Base-by-base conservation (phyloP, 2,329 filamentous ascomycete species). In the Onygenales sp. region DNA sequence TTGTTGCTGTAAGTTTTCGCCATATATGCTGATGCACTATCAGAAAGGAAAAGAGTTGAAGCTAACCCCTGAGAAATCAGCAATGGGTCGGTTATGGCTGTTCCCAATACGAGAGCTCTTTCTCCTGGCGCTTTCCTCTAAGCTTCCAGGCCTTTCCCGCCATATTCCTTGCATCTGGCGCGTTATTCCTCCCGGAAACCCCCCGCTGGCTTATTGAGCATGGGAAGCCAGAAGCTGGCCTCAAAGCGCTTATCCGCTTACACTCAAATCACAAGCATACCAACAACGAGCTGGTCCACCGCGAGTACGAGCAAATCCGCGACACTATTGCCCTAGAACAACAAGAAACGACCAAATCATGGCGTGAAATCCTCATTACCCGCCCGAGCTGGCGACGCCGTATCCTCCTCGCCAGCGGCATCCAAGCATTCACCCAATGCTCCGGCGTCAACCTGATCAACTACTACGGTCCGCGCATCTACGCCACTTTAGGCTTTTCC, bases 341-440 rank as follows among this genome's bases (percentile, higher is more conserved):
- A 10, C 65, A 63, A 41, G 58, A 67, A 3, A 65, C 64, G 4
- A 62, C 69, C 17, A 64, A 67, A 2, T 73, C 69, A 10, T 73
- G 73, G 67, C 67, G 60, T 7, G 52, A 64, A n/a, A 69, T 72
- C 3, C 69, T 78, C 44, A 57, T 76, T 48, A 70, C 68, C 6
- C 69, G 70, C 46, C 63, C 73, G 1, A 68, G 67, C 5, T 77
- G 73, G 72, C 67, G 75, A 50, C 70, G 69, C 55, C 68, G 76
- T 13, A 61, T 79, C 14, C 58, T 77, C 5, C 66, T 79, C 4
- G 75, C 73, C 3, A 75, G 72, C 51, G 73, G 71, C 42, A 68
- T 78, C 0, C 75, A 79, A 57, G 71, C 72, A 1, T 77, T 78
- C 52, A 75, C 72, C 1, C 75, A 74, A 41, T 66, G 74, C 3